Conservation (phyloP, 257 asterid genomes). For the Lavandula angustifolia region DNA sequence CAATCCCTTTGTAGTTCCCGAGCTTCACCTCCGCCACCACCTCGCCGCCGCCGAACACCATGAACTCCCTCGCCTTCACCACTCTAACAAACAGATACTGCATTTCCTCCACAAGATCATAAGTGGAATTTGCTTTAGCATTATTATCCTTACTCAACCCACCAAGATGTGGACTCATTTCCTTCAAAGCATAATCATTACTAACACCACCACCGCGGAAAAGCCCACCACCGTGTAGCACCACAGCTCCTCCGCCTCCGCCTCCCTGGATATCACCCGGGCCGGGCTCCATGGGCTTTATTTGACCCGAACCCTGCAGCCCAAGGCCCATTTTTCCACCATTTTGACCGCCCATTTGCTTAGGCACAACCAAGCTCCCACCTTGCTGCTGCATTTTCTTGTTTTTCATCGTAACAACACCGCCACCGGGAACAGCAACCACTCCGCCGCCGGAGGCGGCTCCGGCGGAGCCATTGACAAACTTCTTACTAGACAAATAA, state of each 20-base stretch:
- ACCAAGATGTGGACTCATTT: slow-evolving; percentile 81
- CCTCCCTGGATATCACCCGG: slow-evolving; percentile 54
- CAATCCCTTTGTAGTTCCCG: slow-evolving; percentile 74
- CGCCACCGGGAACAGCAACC: neutral
- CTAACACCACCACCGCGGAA: slow-evolving; percentile 44
- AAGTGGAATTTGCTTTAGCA: slow-evolving; percentile 60
- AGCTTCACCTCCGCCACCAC: slow-evolving; percentile 79
- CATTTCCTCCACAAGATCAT: slow-evolving; percentile 87
- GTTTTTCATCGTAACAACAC: slow-evolving; percentile 48
- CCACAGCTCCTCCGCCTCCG: slow-evolving; percentile 26
- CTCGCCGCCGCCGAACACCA: slow-evolving; percentile 57
- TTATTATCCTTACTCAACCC: slow-evolving; percentile 57
- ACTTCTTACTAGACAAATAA: slow-evolving; percentile 60
- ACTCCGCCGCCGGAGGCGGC: neutral
- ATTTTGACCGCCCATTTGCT: slow-evolving; percentile 44
- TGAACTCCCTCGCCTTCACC: slow-evolving; percentile 62
- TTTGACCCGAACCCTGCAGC: slow-evolving; percentile 46
- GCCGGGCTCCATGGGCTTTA: slow-evolving; percentile 53
- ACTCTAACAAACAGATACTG: slow-evolving; percentile 73
- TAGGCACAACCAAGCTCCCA: slow-evolving; percentile 49
- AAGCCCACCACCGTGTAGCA: slow-evolving; percentile 26
- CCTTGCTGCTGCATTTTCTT: slow-evolving; percentile 61
- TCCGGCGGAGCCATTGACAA: slow-evolving; percentile 37
- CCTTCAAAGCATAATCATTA: slow-evolving; percentile 64
- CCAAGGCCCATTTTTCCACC: slow-evolving; percentile 38